Evolutionary conservation across 805 yeast genomes (phyloP), one percentile per base, ranked within the genome.

Genomic region (Candida tibetensis): DNA sequence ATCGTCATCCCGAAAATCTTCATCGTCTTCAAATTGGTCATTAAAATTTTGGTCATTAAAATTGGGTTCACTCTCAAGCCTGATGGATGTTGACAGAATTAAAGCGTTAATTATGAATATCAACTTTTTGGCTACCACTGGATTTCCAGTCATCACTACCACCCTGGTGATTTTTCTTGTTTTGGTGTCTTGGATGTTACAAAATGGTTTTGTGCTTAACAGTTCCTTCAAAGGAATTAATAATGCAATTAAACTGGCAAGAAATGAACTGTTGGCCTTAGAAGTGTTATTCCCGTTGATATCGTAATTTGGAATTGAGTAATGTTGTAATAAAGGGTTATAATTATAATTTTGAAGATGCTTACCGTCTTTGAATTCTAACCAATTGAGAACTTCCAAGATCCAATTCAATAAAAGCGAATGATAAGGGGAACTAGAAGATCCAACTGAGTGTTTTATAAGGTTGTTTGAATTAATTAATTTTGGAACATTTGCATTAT

Each of bases 111-210:
- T 44, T 5, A 79, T 72, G 39, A 76, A 78, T 0, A 78, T 61
- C 38, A 79, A 57, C 49, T 77, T 77, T 47, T 78, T 79, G 1
- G 83, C 81, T 7, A 79, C 80, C 5, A 72, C 72, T 25, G 79
- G 76, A 49, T 79, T 79, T 12, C 79, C 74, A 0, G 84, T 77
- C 73, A 77, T 69, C 3, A 79, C 64, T 1, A 77, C 77, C 1
- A 79, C 64, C 30, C 82, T 62, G 5, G 74, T 63, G n/a, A 68
- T 54, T 29, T 65, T 71, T 16, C 48, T 39, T 7, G 45, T 37
- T 22, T 53, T 53, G 3, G 49, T 39, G 9, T 51, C 48, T 12
- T 46, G 47, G 19, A 48, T 56, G 25, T 55, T 56, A 17, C 55
- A 47, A 26, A 52, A 46, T 1, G 77, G 74, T 30, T 62, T 66